Base-by-base conservation (phyloP, 176 grass and related monocot genomes). In the sorghum (Sorghum bicolor) region DNA sequence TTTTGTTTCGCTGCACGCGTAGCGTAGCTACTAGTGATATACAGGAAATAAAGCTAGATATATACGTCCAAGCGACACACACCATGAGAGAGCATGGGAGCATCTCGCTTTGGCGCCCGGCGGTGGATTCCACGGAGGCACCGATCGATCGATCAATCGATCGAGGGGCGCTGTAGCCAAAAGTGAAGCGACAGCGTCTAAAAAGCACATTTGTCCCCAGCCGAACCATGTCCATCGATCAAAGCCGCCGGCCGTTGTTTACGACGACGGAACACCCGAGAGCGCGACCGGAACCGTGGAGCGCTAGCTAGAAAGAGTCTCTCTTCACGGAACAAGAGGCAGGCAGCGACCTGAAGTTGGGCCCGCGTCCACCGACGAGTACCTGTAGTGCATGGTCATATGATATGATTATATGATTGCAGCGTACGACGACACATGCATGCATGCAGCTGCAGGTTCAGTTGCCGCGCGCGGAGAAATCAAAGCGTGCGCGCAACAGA, bases 51-150 rank as follows among this genome's bases (percentile, higher is more conserved):
- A n/a, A n/a, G n/a, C n/a, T n/a, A n/a, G 43, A 52, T 22, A 22
- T 41, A 45, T 45, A 47, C 47, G 52, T 76, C 33, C 30, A 64
- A 79, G 77, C 1, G 41, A 40, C 58, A 41, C 37, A 41, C 39
- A 11, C 28, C 37, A 26, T 28, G 44, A 47, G 5, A 33, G 31
- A 17, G 1, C 12, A 13, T 4, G 6, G 0, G 10, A 61, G 74
- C 65, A 47, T 78, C 75, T 85, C 2, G 52, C n/a, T 72, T 61
- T 48, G 68, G 29, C 10, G 53, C 10, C 17, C 1, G 20, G 57
- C 28, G 43, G 69, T 74, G 77, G 70, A 65, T 81, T 81, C 47
- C 70, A 69, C 62, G 32, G 67, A 39, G 61, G 53, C 68, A 17
- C 20, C 52, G 7, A 22, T 20, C 1, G 8, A 36, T 5, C 15